phyloP scores from a whole-genome alignment of 192 early-diverging fungal genomes.

The Backusella sp. region DNA sequence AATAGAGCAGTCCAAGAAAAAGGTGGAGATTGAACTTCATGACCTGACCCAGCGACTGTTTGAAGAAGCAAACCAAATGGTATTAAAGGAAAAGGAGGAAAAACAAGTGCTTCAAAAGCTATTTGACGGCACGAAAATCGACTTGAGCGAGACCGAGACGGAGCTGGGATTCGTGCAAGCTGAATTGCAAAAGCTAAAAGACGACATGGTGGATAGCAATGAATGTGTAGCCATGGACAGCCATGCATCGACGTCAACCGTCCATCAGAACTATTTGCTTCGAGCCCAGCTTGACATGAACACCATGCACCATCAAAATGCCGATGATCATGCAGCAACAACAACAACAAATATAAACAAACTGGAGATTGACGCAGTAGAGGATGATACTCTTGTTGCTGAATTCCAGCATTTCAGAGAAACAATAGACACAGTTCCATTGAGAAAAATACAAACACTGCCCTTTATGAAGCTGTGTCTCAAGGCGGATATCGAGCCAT shows the following conservation, averaged over 20 bases:
- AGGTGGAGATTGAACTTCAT: slow-evolving; percentile 86
- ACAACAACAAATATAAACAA: neutral
- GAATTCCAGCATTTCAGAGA: slow-evolving; percentile 87
- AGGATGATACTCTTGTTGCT: slow-evolving; percentile 69
- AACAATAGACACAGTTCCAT: slow-evolving; percentile 56
- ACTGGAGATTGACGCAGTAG: slow-evolving; percentile 31
- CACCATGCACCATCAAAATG: neutral
- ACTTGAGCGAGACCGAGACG: slow-evolving; percentile 55
- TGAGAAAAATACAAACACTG: slow-evolving; percentile 66
- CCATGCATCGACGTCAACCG: slow-evolving; percentile 14
- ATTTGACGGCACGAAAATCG: slow-evolving; percentile 46
- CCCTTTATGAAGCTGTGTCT: slow-evolving; percentile 83
- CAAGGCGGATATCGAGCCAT: slow-evolving; percentile 78
- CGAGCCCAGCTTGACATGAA: slow-evolving; percentile 46
- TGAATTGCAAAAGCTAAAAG: slow-evolving; percentile 77
- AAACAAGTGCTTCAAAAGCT: slow-evolving; percentile 42
- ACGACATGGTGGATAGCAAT: slow-evolving; percentile 63
- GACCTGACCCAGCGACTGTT: slow-evolving; percentile 83
- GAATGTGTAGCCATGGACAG: slow-evolving; percentile 22
- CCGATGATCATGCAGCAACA: neutral
- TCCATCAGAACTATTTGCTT: slow-evolving; percentile 17
- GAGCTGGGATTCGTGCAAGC: slow-evolving; percentile 66
- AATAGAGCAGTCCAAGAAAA: slow-evolving; percentile 81
- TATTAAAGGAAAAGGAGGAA: slow-evolving; percentile 66
- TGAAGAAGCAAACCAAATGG: slow-evolving; percentile 88